Evolutionary conservation across 139 green algal genomes (phyloP).

Genomic region (Chloropicon primus): DNA sequence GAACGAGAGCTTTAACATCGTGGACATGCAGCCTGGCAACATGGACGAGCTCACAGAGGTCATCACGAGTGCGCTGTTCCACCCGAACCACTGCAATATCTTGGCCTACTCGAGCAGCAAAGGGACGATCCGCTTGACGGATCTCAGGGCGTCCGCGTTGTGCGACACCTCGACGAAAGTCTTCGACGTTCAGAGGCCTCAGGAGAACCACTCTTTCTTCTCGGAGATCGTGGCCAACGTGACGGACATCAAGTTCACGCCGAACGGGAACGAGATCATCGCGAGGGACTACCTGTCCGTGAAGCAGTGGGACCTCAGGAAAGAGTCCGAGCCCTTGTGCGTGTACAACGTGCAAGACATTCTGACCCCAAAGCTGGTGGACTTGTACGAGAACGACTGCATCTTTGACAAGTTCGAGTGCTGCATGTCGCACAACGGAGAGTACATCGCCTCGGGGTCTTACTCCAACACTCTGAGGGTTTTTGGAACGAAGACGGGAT

Average conservation of each 20-base stretch:
- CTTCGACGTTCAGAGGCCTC: constrained; percentile 56
- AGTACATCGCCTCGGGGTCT: constrained; percentile 70
- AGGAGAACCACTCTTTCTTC: constrained; percentile 68
- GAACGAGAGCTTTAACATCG: constrained; percentile 88
- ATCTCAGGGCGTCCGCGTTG: constrained; percentile 77
- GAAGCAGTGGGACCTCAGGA: constrained; percentile 84
- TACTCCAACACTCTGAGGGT: constrained; percentile 87
- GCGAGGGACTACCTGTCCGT: constrained; percentile 95
- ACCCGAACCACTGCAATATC: constrained; percentile 72
- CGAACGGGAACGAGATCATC: constrained; percentile 75
- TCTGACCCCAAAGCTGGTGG: constrained; percentile 68
- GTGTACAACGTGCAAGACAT: constrained; percentile 86
- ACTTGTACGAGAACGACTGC: constrained; percentile 97
- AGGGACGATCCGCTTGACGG: constrained; percentile 81
- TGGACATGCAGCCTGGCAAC: constrained; percentile 96
- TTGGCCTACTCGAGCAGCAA: constrained; percentile 92
- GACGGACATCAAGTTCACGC: constrained; percentile 83
- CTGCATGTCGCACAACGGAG: constrained; percentile 58
- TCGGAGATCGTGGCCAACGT: constrained; percentile 91
- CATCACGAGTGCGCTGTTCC: constrained; percentile 92
- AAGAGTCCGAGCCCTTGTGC: constrained; percentile 66
- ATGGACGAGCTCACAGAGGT: constrained; percentile 99
- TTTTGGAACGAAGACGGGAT: constrained; percentile 16
- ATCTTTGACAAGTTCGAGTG: constrained; percentile 99
- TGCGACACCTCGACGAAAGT: constrained; percentile 74